Evolutionary conservation across 2,329 filamentous ascomycete species (phyloP).

Genomic region (Fusarium udum): DNA sequence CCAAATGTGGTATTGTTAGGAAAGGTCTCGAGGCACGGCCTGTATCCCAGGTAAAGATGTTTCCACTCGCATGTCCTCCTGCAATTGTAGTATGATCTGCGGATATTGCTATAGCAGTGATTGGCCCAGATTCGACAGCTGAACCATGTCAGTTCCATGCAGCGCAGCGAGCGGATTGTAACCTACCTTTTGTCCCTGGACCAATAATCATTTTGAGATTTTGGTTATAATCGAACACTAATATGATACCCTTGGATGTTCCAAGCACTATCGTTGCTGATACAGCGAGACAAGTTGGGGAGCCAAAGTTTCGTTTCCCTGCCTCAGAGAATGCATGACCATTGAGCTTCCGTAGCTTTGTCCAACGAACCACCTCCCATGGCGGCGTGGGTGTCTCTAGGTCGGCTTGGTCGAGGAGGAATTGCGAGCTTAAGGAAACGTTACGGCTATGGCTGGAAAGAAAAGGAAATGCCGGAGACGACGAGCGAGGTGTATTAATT

Average conservation of each 20-base stretch:
- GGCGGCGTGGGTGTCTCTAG: constrained; percentile 79
- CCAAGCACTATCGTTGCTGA: constrained; percentile 90
- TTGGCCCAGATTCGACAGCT: constrained; percentile 89
- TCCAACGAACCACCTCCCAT: constrained; percentile 98
- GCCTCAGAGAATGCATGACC: constrained; percentile 91
- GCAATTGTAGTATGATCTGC: constrained; percentile 94
- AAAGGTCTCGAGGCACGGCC: constrained; percentile 85
- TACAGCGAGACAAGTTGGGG: constrained; percentile 87
- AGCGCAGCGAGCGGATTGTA: not conserved
- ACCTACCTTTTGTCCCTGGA: constrained; percentile 84
- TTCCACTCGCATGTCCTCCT: constrained; percentile 86
- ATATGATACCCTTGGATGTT: constrained; percentile 91
- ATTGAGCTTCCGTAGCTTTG: constrained; percentile 87
- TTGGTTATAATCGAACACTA: constrained; percentile 98
- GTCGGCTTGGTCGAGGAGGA: constrained; percentile 69
- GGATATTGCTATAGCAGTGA: constrained; percentile 89
- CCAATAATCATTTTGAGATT: constrained; percentile 94
- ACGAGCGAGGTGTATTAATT: constrained; percentile 69
- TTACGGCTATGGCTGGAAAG: constrained; percentile 81
- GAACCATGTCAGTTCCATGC: constrained; percentile 45
- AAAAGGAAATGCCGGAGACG: constrained; percentile 82
- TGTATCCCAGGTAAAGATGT: constrained; percentile 98
- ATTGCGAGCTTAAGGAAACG: constrained; percentile 78
- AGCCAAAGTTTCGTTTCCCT: constrained; percentile 90
- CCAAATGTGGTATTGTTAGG: constrained; percentile 82